Conservation (phyloP, 768 basidiomycete species). For the Kwoniella europaea region DNA sequence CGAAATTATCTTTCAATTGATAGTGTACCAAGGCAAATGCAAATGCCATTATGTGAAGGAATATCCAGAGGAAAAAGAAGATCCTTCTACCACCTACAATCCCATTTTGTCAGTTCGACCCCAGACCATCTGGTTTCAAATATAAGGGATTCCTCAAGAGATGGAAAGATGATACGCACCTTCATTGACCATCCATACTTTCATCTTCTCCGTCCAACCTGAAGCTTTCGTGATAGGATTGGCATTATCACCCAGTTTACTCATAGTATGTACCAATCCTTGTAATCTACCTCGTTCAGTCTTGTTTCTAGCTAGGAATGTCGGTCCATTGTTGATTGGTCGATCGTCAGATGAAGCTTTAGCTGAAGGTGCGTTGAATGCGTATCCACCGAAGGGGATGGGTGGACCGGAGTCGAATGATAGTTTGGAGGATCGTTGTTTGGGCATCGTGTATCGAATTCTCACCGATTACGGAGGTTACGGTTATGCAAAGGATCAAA, state of each 20-base stretch:
- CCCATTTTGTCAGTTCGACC: no score
- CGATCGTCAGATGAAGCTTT: conserved; percentile 8
- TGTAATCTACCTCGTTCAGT: conserved; percentile 81
- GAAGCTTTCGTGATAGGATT: conserved; percentile 53
- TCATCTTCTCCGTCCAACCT: conserved; percentile 63
- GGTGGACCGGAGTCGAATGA: conserved; percentile 45
- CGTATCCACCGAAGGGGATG: conserved; percentile 11
- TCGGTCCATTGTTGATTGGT: conserved; percentile 57
- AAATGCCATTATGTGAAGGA: conserved; percentile 78
- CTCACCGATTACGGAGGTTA: not conserved
- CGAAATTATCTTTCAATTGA: conserved; percentile 67
- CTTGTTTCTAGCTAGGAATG: conserved; percentile 79
- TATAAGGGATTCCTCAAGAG: no score
- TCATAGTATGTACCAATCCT: conserved; percentile 73
- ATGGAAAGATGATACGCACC: conserved; percentile 59
- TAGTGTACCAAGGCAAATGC: conserved; percentile 68
- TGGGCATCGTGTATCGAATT: conserved; percentile 5
- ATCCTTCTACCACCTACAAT: conserved; percentile 64
- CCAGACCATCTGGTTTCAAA: no score
- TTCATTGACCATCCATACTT: conserved; percentile 93
- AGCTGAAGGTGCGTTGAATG: conserved; percentile 8
- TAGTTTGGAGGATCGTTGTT: conserved; percentile 23
- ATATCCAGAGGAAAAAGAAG: conserved; percentile 79
- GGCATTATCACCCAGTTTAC: conserved; percentile 19
- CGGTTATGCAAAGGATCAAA: not conserved